phyloP scores from a whole-genome alignment of 1,284 basidiomycete genomes.

The Ustilago shanxiensis region DNA sequence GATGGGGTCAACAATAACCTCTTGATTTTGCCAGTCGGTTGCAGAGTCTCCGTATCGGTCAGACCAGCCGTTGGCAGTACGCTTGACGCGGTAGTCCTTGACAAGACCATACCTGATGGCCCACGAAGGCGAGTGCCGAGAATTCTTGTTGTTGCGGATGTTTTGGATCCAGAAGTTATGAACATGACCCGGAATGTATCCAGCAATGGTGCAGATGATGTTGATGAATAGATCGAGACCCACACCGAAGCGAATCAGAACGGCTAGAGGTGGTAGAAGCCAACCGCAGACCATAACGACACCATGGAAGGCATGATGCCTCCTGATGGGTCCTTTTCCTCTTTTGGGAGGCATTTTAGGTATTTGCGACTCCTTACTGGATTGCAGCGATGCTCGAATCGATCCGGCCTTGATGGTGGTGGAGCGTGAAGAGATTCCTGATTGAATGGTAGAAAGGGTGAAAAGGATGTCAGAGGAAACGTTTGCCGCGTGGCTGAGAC shows the following conservation, averaged over 20 bases:
- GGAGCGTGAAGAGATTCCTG: not conserved
- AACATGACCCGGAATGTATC: constrained; percentile 75
- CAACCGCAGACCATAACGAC: constrained; percentile 73
- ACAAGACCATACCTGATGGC: constrained; percentile 73
- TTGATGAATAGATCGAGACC: constrained; percentile 94
- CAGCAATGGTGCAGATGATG: constrained; percentile 85
- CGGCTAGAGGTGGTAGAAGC: constrained; percentile 74
- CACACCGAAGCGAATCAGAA: constrained; percentile 92
- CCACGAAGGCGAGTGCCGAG: constrained; percentile 93
- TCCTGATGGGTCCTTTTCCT: constrained; percentile 48
- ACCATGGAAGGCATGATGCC: constrained; percentile 85
- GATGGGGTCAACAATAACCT: constrained; percentile 54
- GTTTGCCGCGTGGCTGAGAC: constrained; percentile 11
- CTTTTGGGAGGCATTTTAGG: constrained; percentile 27
- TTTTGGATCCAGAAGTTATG: constrained; percentile 94
- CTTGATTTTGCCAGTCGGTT: constrained; percentile 39
- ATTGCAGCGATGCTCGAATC: not conserved
- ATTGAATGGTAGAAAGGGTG: too few species aligned
- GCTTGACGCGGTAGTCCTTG: constrained; percentile 56
- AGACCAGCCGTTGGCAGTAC: constrained; percentile 52
- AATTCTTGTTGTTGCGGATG: constrained; percentile 93
- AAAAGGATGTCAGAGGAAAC: not conserved
- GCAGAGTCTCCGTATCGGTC: constrained; percentile 50
- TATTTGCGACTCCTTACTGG: not conserved
- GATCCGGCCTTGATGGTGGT: not conserved